Percentiles rank a stretch among this genome's conserved stretches.
Conservation (phyloP, 1,139 yeast species). For the Hanseniaspora uvarum region DNA sequence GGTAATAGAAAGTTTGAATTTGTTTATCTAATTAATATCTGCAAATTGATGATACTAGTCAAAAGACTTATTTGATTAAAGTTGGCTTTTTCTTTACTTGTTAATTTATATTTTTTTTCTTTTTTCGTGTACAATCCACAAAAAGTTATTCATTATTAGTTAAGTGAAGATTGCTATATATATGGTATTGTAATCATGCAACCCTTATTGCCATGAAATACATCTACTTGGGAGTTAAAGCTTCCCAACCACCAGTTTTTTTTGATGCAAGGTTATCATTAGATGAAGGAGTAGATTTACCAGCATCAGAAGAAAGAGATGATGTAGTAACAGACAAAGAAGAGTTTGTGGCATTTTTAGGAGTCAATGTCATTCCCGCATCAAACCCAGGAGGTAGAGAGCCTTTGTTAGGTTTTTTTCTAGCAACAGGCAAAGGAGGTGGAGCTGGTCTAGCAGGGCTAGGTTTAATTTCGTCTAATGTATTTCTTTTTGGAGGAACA, state of each 20-base stretch:
- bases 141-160: too few relatives aligned
- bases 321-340: constrained; percentile 20
- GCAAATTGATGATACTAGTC: background rate
- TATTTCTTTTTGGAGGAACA: constrained; percentile 15
- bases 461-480: constrained; percentile 18
- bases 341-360: constrained; percentile 17
- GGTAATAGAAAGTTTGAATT: too few relatives aligned
- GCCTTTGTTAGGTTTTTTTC: background rate
- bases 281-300: constrained; percentile 8
- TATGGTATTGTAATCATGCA: too few relatives aligned
- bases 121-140: background rate
- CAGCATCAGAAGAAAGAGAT: constrained; percentile 1
- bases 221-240: constrained; percentile 43
- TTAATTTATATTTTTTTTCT: background rate
- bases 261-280: constrained; percentile 21
- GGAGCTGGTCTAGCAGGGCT: constrained; percentile 20
- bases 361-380: constrained; percentile 19
- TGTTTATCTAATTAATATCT: too few relatives aligned
- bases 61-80: background rate
- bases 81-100: too few relatives aligned
- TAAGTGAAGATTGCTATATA: too few relatives aligned
- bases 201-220: too few relatives aligned
- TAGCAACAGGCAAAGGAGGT: background rate
- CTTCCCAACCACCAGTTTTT: constrained; percentile 41
- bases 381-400: constrained; percentile 18